Percentiles rank a stretch among this genome's conserved stretches.
Evolutionary conservation across 108 stramenopile genomes (phyloP).

Genomic region (Skeletonema grethae): DNA sequence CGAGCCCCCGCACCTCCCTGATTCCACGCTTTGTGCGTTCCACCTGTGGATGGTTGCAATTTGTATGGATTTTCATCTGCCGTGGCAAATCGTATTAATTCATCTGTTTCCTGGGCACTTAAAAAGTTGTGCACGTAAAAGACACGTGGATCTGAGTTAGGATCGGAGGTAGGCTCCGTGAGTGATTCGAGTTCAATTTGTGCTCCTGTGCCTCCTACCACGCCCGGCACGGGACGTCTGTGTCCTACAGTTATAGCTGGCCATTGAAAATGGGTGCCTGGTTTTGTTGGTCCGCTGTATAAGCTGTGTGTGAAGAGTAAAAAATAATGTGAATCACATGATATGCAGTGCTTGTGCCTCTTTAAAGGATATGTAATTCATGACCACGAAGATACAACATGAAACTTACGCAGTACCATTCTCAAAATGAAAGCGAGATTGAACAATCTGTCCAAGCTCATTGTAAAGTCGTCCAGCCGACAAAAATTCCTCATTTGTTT

Average conservation of each 20-base stretch:
- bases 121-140: conserved; percentile 59
- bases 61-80: conserved; percentile 43
- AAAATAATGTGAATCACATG: neutral
- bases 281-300: conserved; percentile 34
- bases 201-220: conserved; percentile 39
- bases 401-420: conserved; percentile 37
- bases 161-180: conserved; percentile 28
- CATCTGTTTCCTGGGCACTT: conserved; percentile 41
- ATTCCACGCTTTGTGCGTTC: conserved; percentile 49
- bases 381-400: too few relatives aligned
- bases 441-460: conserved; percentile 49
- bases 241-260: conserved; percentile 51
- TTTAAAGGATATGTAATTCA: too few relatives aligned
- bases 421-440: conserved; percentile 33
- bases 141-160: conserved; percentile 38
- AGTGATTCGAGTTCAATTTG: conserved; percentile 47
- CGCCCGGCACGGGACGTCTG: conserved; percentile 40
- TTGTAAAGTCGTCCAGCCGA: conserved; percentile 42
- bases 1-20: conserved; percentile 38
- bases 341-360: too few relatives aligned
- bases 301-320: conserved; percentile 1
- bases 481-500: conserved; percentile 35
- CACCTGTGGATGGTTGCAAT: conserved; percentile 51
- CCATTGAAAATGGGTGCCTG: conserved; percentile 57
- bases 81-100: conserved; percentile 38